A percentile compares a stretch with the other conserved stretches of the same genome.
phyloP scores from a whole-genome alignment of 2,329 filamentous ascomycete genomes.

The Aspergillus pseudoviridinutans region DNA sequence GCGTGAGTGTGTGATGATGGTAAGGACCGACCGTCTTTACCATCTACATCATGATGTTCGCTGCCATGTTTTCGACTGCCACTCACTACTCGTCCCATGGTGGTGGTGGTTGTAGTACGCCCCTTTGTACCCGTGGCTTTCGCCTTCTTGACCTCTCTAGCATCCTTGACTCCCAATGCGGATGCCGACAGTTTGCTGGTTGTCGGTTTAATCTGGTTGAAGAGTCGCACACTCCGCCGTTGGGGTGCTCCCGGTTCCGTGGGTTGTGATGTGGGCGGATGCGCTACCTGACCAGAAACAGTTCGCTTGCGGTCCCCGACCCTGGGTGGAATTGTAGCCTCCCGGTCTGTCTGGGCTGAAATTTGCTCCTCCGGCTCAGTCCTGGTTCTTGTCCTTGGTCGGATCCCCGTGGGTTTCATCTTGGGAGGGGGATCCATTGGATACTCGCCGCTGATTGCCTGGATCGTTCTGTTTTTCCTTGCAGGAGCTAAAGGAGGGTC shows the following conservation, averaged over 20 bases:
- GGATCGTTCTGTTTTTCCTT: conserved; percentile 52
- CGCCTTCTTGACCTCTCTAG: conserved; percentile 77
- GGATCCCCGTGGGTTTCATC: conserved; percentile 53
- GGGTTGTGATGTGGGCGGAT: conserved; percentile 51
- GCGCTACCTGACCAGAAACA: conserved; percentile 71
- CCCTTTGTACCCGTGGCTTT: conserved; percentile 69
- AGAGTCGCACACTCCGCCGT: conserved; percentile 68
- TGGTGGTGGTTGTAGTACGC: conserved; percentile 62
- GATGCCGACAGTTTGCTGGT: conserved; percentile 59
- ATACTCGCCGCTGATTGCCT: conserved; percentile 49
- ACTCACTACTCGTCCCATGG: conserved; percentile 80
- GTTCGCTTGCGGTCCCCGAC: conserved; percentile 76
- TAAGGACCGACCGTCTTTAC: conserved; percentile 52
- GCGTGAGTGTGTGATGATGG: conserved; percentile 30
- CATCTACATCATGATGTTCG: conserved; percentile 61
- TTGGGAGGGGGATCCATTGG: conserved; percentile 58
- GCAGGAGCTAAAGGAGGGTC: conserved; percentile 43
- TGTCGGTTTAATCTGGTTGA: conserved; percentile 65
- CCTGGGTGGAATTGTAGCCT: conserved; percentile 28
- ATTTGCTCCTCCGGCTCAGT: conserved; percentile 38
- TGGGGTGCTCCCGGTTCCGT: conserved; percentile 62
- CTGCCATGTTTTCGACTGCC: conserved; percentile 71
- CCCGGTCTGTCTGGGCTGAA: conserved; percentile 29
- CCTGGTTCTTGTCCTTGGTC: conserved; percentile 39
- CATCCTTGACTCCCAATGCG: conserved; percentile 56